Evolutionary conservation across 805 yeast genomes (phyloP).

Genomic region (Candida michaelii): DNA sequence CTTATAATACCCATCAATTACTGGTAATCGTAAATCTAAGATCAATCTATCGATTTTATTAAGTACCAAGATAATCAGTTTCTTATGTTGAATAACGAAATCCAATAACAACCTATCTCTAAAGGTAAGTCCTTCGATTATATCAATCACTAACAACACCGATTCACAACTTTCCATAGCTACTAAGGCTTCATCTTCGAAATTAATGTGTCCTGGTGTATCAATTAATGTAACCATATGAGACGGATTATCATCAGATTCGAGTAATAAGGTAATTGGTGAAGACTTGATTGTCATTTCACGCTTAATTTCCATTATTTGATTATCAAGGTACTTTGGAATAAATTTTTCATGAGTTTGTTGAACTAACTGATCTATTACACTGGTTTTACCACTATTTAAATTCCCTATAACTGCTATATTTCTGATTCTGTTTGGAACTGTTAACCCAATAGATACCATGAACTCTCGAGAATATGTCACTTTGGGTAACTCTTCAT

Average conservation of each 20-base stretch:
- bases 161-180: constrained; percentile 64
- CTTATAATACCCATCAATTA: constrained; percentile 70
- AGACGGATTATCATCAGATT: constrained; percentile 52
- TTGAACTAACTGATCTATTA: constrained; percentile 64
- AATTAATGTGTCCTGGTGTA: constrained; percentile 90
- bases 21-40: constrained; percentile 74
- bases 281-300: constrained; percentile 66
- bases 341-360: constrained; percentile 55
- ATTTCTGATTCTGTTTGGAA: constrained; percentile 70
- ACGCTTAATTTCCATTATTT: constrained; percentile 64
- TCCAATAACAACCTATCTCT: constrained; percentile 51
- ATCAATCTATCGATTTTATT: constrained; percentile 87
- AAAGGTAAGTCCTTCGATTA: constrained; percentile 75
- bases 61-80: constrained; percentile 59
- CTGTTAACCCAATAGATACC: constrained; percentile 38
- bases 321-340: constrained; percentile 67
- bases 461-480: constrained; percentile 64
- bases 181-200: constrained; percentile 68
- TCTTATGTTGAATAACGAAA: constrained; percentile 48
- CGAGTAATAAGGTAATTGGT: constrained; percentile 60
- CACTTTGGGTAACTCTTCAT: constrained; percentile 31
- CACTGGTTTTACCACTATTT: constrained; percentile 83
- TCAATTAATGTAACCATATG: constrained; percentile 66
- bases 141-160: constrained; percentile 72
- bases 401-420: constrained; percentile 77